Evolutionary conservation across 1,284 basidiomycete species (phyloP), one percentile per base, ranked within the genome.

Genomic region (Heterobasidion irregulare): DNA sequence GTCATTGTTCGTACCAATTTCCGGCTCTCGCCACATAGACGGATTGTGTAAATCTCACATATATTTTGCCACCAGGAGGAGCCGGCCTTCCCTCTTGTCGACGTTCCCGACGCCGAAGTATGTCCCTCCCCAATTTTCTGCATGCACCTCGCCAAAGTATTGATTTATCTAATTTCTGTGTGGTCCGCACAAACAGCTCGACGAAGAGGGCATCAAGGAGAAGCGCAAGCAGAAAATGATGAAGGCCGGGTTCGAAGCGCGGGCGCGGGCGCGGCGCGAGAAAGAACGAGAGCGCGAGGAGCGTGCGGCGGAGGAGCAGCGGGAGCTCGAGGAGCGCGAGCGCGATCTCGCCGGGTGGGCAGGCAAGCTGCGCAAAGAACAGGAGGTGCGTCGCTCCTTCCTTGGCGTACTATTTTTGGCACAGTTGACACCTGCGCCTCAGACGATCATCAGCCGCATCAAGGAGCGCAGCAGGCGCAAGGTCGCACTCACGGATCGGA

Each of bases 201-300:
- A 93, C 63, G 95, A 98, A 66, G 95, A 98, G 50, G 82, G 86
- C 13, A 66, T 98, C 50, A 98, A 93, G 68, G 97, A 99, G 70
- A 99, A 99, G 74, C 86, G 88, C 64, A 90, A 88, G 62, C 97
- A 99, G 70, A 88, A 86, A 58, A 76, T 99, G 41, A 77, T 97
- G 75, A 99, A 98, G 71, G 94, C 95, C 0, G 94, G 93, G 0
- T 95, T 90, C 70, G 97, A 99, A 56, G 94, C 96, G 0, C 86
- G 97, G 10, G 80, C 86, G 51, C 84, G 94, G 7, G 82, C 84
- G 0, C 84, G 92, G 60, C 86, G 86, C 38, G 96, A 99, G 69
- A 98, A 98, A 63, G 89, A 92, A 64, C 82, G 83, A 32, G 93
- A 93, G 68, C 79, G 77, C 53, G 86, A 88, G 63, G 84, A 90